Percentiles rank a stretch among this genome's conserved stretches.
phyloP scores from a whole-genome alignment of 805 yeast species.

The Candida maltosa region DNA sequence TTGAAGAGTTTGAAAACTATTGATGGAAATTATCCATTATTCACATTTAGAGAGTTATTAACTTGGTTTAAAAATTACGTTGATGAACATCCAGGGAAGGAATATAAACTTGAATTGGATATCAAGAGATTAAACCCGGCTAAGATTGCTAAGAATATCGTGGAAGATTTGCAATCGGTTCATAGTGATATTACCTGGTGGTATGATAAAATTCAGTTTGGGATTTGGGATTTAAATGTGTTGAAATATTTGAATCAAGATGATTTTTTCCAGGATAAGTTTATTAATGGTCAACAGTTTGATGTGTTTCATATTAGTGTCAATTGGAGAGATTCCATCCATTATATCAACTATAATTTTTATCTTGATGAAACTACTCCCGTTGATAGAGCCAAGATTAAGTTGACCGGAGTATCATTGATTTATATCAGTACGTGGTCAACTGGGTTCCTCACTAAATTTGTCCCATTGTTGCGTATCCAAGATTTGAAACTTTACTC shows the following conservation, averaged over 20 bases:
- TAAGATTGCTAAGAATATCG: slow-evolving; percentile 22
- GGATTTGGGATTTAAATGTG: slow-evolving; percentile 39
- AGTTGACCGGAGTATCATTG: slow-evolving; percentile 33
- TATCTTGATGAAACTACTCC: slow-evolving; percentile 18
- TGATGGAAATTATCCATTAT: slow-evolving; percentile 28
- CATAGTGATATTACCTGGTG: slow-evolving; percentile 33
- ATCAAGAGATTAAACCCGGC: slow-evolving; percentile 39
- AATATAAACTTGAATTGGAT: slow-evolving; percentile 34
- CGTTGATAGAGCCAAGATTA: slow-evolving; percentile 22
- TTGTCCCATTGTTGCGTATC: slow-evolving; percentile 31
- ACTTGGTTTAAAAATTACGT: slow-evolving; percentile 26
- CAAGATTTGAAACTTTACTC: slow-evolving; percentile 31
- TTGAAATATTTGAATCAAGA: slow-evolving; percentile 39
- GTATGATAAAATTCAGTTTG: slow-evolving; percentile 35
- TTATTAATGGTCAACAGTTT: slow-evolving; percentile 18
- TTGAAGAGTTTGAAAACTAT: slow-evolving; percentile 27
- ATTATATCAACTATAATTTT: slow-evolving; percentile 32
- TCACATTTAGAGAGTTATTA: slow-evolving; percentile 30
- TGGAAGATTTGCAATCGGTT: slow-evolving; percentile 26
- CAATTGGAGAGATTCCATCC: slow-evolving; percentile 29
- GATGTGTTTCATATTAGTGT: slow-evolving; percentile 36
- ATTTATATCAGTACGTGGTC: slow-evolving; percentile 39
- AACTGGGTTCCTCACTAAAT: slow-evolving; percentile 26
- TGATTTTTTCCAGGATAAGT: slow-evolving; percentile 25
- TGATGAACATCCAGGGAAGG: slow-evolving; percentile 11